These are phyloP conservation scores for Pseudoneurospora amorphoporcata DNA, from an alignment of 495 filamentous ascomycete genomes.

Conservation along the genomic window DNA sequence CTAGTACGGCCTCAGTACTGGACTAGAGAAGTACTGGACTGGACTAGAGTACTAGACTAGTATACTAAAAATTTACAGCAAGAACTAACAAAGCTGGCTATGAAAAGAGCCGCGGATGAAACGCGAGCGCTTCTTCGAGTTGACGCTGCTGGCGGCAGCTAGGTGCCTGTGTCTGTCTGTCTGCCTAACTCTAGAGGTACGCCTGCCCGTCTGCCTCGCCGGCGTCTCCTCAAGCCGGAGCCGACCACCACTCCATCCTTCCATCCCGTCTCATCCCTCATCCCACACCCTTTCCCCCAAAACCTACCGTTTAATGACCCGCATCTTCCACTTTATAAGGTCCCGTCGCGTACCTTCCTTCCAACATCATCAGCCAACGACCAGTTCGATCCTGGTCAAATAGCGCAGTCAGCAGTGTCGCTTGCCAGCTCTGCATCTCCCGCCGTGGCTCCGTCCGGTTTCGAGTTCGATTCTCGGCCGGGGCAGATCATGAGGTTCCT, in stretches of 20 bases:
- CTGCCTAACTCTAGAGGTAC: too few relatives aligned
- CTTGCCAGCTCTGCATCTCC: neutral
- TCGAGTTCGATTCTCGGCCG: neutral
- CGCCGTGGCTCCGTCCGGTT: neutral
- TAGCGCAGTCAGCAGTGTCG: neutral
- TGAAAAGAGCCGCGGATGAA: too few relatives aligned
- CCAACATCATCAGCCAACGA: neutral
- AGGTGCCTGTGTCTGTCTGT: too few relatives aligned
- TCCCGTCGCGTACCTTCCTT: neutral
- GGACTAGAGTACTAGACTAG: too few relatives aligned
- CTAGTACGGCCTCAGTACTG: too few relatives aligned
- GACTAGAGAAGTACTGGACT: too few relatives aligned
- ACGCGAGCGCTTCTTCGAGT: too few relatives aligned
- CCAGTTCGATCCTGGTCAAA: neutral
- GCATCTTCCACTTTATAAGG: neutral
- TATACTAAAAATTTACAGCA: too few relatives aligned
- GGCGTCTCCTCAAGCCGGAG: neutral
- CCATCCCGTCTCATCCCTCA: neutral
- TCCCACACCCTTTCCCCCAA: neutral
- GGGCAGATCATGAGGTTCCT: neutral
- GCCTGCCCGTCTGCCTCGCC: too few relatives aligned
- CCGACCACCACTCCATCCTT: neutral
- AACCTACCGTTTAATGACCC: neutral
- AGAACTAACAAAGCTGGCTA: too few relatives aligned
- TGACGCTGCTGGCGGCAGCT: too few relatives aligned